Evolutionary conservation across 495 filamentous ascomycete genomes (phyloP), one percentile per base, ranked within the genome.

Genomic region (Neurospora pannonica): DNA sequence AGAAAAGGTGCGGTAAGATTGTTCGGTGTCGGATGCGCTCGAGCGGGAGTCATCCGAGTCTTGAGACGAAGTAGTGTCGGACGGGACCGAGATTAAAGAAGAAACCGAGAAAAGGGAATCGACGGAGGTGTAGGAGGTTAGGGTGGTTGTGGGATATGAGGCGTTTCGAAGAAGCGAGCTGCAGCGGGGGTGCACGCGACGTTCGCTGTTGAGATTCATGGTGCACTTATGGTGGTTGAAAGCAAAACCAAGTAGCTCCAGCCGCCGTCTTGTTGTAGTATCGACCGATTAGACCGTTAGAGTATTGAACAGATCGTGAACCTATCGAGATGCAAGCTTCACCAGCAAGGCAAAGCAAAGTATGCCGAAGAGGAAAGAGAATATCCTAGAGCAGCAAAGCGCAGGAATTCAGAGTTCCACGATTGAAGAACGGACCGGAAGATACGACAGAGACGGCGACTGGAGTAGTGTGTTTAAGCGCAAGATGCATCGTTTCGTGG

Each of bases 71-170:
- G 54, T 19, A 80, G 89, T 88, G 79, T 93, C 87, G 71, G 94
- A 97, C 86, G 94, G 96, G 77, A 94, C 87, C 6, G 94, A 94
- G 72, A 91, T 87, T 60, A 89, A 89, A 38, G 93, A 94, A 31
- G 92, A 62, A 17, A 67, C 54, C 31, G 28, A 34, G 15, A 67
- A 34, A 67, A 67, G 28, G 13, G 54, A 67, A 34, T 34, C 54
- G 24, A 34, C 91, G 39, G 92, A 92, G 79, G 90, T 87, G 74
- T 89, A 91, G 70, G 91, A 90, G 80, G 90, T 88, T 83, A 91
- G 89, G 89, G 69, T 88, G 87, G 78, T 86, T 87, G 80, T 93
- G 94, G 75, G 90, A 67, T 67, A 67, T 31, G 54, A 90, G 73
- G 82, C 85, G 84, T 87, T 83, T 79, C 80, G 81, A 78, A 81